phyloP scores from a whole-genome alignment of 257 asterid species.

The Lantana camara region DNA sequence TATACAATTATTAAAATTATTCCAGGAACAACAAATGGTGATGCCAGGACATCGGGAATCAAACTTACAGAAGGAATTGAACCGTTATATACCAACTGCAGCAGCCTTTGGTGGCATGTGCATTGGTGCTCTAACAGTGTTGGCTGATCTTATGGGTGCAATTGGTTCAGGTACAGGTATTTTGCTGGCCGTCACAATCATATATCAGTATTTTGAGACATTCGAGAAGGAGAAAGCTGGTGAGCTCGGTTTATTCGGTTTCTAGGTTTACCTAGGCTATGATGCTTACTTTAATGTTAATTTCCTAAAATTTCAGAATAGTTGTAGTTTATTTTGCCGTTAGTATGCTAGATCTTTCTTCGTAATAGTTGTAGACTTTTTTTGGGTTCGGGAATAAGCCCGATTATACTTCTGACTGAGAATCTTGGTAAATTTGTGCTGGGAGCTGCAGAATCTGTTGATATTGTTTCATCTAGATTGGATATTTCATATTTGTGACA shows the following conservation, averaged over 20 bases:
- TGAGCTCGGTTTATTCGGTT: constrained; percentile 29
- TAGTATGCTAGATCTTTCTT: background rate
- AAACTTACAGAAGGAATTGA: constrained; percentile 28
- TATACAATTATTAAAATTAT: background rate
- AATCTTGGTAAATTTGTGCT: background rate
- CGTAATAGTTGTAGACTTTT: background rate
- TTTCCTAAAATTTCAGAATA: background rate
- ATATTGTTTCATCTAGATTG: background rate
- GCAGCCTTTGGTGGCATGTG: constrained; percentile 32
- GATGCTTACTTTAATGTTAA: background rate
- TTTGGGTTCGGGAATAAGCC: background rate
- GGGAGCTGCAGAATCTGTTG: background rate
- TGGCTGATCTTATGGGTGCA: constrained; percentile 31
- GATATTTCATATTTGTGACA: background rate
- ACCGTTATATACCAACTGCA: constrained; percentile 29
- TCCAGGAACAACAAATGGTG: constrained; percentile 32
- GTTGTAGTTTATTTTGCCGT: background rate
- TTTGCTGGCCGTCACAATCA: constrained; percentile 26
- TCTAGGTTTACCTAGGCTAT: constrained; percentile 4
- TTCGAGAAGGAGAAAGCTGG: constrained; percentile 29
- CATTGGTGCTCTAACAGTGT: constrained; percentile 20
- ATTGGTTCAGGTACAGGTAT: constrained; percentile 26
- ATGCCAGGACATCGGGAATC: constrained; percentile 27
- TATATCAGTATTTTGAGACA: constrained; percentile 31
- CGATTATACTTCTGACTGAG: background rate